Conservation (phyloP, 2,329 filamentous ascomycete species). For the Penicillium corylophilum region DNA sequence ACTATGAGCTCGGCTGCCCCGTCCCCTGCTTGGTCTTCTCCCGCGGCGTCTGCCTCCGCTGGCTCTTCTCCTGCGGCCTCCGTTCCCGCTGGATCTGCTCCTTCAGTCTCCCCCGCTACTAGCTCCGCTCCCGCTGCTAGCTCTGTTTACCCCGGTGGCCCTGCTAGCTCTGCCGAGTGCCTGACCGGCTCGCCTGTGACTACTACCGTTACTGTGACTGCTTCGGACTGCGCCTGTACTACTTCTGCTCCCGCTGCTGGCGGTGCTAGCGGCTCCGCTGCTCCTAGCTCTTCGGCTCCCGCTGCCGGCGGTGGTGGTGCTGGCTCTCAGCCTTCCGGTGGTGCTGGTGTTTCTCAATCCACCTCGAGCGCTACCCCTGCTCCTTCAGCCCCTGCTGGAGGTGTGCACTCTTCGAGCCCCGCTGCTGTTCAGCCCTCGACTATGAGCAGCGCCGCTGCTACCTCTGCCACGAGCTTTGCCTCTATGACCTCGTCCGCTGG, state of each 20-base stretch:
- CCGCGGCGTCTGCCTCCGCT: neutral
- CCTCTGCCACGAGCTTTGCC: slow-evolving; percentile 9
- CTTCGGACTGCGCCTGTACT: neutral
- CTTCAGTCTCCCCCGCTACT: no score
- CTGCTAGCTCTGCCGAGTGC: neutral
- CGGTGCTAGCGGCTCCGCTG: neutral
- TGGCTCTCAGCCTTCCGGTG: neutral
- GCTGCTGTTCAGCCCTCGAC: slow-evolving; percentile 4
- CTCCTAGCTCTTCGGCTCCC: neutral
- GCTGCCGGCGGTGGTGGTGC: neutral
- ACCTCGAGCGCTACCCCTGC: neutral
- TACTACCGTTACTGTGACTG: neutral
- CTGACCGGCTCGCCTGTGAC: neutral
- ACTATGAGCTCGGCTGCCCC: slow-evolving; percentile 3
- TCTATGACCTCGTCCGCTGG: slow-evolving; percentile 11
- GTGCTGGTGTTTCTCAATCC: neutral
- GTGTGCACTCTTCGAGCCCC: neutral
- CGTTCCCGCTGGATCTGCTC: neutral
- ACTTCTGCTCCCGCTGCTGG: slow-evolving; percentile 3
- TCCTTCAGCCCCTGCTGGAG: slow-evolving; percentile 1
- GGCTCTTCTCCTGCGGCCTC: neutral
- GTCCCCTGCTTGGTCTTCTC: neutral
- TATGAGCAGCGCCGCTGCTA: slow-evolving; percentile 8
- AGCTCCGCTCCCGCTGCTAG: neutral
- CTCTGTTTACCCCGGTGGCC: slow-evolving; percentile 1